Evolutionary conservation across 2,329 filamentous ascomycete species (phyloP).

Genomic region (Paecilomyces formosus): DNA sequence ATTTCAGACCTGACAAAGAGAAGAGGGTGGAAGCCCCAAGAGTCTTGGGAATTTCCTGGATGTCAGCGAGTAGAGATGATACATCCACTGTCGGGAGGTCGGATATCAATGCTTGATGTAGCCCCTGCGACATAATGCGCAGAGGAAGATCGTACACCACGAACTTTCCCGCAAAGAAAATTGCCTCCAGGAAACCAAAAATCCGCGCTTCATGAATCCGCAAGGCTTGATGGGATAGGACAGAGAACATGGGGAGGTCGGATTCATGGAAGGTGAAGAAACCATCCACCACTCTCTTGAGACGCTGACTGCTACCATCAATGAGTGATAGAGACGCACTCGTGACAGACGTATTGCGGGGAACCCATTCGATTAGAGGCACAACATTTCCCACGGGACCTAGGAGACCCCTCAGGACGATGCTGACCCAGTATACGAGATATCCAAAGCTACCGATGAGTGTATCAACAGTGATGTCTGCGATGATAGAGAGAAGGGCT

Average conservation of each 20-base stretch:
- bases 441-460: slow-evolving; percentile 58
- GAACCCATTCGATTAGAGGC: slow-evolving; percentile 29
- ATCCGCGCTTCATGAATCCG: slow-evolving; percentile 52
- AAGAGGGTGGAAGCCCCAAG: slow-evolving; percentile 14
- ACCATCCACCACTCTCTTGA: slow-evolving; percentile 28
- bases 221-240: slow-evolving; percentile 65
- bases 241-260: slow-evolving; percentile 70
- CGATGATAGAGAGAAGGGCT: slow-evolving; percentile 61
- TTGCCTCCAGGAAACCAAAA: slow-evolving; percentile 29
- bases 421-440: slow-evolving; percentile 32
- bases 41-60: slow-evolving; percentile 14
- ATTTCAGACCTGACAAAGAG: slow-evolving; percentile 18
- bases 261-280: slow-evolving; percentile 40
- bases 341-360: slow-evolving; percentile 27
- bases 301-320: slow-evolving; percentile 32
- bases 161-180: slow-evolving; percentile 36
- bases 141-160: slow-evolving; percentile 32
- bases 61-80: slow-evolving; percentile 6
- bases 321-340: slow-evolving; percentile 35
- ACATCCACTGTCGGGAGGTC: slow-evolving; percentile 13
- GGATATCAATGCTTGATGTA: slow-evolving; percentile 14
- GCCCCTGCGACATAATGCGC: slow-evolving; percentile 19
- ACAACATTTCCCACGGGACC: slow-evolving; percentile 26
- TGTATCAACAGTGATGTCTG: slow-evolving; percentile 73
- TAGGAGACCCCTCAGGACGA: slow-evolving; percentile 24